Conservation (phyloP, 805 yeast species). For the Phaffomyces thermotolerans region DNA sequence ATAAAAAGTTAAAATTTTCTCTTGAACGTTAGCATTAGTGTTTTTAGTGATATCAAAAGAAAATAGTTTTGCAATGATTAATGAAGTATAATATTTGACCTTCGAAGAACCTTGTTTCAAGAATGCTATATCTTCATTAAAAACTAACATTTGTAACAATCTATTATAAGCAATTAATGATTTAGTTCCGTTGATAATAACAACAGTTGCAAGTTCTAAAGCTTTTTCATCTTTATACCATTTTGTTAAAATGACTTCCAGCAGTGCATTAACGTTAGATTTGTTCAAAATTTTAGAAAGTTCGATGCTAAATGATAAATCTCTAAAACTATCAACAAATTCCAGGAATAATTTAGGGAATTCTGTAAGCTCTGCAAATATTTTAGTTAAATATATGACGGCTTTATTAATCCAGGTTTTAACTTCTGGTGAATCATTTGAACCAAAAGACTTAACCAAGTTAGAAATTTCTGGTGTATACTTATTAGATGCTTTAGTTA, state of each 20-base stretch:
- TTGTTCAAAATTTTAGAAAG: slow-evolving; percentile 37
- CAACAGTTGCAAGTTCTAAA: slow-evolving; percentile 38
- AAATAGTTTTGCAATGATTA: slow-evolving; percentile 45
- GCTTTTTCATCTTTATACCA: slow-evolving; percentile 40
- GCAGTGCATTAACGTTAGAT: slow-evolving; percentile 49
- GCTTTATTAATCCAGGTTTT: slow-evolving; percentile 51
- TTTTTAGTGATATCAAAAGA: slow-evolving; percentile 36
- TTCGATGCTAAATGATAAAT: slow-evolving; percentile 24
- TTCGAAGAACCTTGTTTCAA: slow-evolving; percentile 20
- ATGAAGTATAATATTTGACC: slow-evolving; percentile 35
- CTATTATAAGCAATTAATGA: slow-evolving; percentile 37
- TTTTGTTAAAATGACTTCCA: slow-evolving; percentile 49
- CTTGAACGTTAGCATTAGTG: slow-evolving; percentile 41
- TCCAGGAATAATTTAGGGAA: slow-evolving; percentile 23
- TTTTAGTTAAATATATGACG: slow-evolving; percentile 53
- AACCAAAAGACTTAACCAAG: slow-evolving; percentile 14
- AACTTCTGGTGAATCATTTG: slow-evolving; percentile 15
- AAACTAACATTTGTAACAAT: slow-evolving; percentile 56
- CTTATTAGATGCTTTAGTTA: slow-evolving; percentile 23
- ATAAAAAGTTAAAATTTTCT: slow-evolving; percentile 45
- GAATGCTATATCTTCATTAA: slow-evolving; percentile 39
- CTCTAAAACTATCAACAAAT: slow-evolving; percentile 29
- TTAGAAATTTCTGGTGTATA: slow-evolving; percentile 24
- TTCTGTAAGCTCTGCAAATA: slow-evolving; percentile 44
- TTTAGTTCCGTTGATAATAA: slow-evolving; percentile 32